Base-by-base conservation (phyloP, 495 filamentous ascomycete species). In the Neurospora sp. region DNA sequence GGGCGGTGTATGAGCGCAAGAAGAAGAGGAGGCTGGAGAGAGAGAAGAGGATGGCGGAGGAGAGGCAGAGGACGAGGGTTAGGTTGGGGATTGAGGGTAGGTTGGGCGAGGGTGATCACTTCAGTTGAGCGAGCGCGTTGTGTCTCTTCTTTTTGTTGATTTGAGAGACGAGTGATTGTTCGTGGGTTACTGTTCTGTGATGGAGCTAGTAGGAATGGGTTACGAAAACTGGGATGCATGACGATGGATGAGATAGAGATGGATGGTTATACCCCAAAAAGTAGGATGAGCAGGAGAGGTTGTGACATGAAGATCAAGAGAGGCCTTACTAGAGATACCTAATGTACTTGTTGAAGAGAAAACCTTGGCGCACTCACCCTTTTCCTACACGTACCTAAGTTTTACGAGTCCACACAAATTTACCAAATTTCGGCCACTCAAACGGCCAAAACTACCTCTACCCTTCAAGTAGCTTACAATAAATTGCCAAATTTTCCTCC, bases 1-100 rank as follows among this genome's bases (percentile, higher is more conserved):
- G 91, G 69, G 96, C 94, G 18, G 94, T 99, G 1, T 99, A 97
- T 80, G 93, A 97, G 85, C 85, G 96, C 73, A 97, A 97, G 85
- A 94, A 89, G 82, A 87, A 83, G 76, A 78, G 86, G 79, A 85
- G 95, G 68, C 74, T 92, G 73, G 83, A 89, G 75, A 81, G 82
- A 68, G 90, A 94, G 80, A 76, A 78, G 74, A 79, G 86, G 78
- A 81, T 76, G 73, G 83, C 86, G 73, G 82, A 84, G 72, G 84
- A 86, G 70, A 76, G 77, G 75, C 84, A 80, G 73, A 82, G 82
- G 72, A 78, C 83, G 71, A 77, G 83, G 73, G 75, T 86, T 41
- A 76, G 82, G 77, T 68, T 83, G 45, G 84, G 84, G 4, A 80
- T 81, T n/a, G 45, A 69, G 76, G 81, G 80, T 35, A 80, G 80